Conservation (phyloP, 192 early-diverging fungal genomes). For the Gonapodya sp. region DNA sequence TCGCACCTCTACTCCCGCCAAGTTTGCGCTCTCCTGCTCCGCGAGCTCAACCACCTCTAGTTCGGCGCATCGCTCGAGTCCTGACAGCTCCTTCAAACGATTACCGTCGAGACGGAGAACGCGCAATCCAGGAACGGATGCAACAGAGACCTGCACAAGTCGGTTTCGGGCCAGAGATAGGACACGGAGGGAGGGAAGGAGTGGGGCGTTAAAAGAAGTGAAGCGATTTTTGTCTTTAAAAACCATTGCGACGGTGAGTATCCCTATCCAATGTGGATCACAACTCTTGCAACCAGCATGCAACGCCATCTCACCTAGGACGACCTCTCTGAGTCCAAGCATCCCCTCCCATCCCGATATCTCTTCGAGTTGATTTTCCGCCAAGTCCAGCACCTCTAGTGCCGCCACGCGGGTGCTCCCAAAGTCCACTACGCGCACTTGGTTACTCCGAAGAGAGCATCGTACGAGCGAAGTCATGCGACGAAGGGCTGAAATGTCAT, state of each 20-base stretch:
- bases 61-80: background rate
- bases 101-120: slow-evolving; percentile 2
- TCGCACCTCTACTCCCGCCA: background rate
- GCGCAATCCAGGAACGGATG: background rate
- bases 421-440: background rate
- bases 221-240: background rate
- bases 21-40: background rate
- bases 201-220: background rate
- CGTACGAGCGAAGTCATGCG: background rate
- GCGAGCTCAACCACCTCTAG: background rate
- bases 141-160: background rate
- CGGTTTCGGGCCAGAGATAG: background rate
- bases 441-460: background rate
- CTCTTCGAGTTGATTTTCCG: background rate
- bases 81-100: background rate
- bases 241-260: background rate
- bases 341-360: background rate
- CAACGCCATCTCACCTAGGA: background rate
- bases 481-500: background rate
- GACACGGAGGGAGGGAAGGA: background rate
- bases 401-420: background rate
- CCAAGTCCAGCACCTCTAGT: background rate
- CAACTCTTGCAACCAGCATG: background rate
- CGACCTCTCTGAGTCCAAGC: background rate
- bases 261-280: background rate